Conservation (phyloP, 441 rosid species). For the Raphanus hybrid region DNA sequence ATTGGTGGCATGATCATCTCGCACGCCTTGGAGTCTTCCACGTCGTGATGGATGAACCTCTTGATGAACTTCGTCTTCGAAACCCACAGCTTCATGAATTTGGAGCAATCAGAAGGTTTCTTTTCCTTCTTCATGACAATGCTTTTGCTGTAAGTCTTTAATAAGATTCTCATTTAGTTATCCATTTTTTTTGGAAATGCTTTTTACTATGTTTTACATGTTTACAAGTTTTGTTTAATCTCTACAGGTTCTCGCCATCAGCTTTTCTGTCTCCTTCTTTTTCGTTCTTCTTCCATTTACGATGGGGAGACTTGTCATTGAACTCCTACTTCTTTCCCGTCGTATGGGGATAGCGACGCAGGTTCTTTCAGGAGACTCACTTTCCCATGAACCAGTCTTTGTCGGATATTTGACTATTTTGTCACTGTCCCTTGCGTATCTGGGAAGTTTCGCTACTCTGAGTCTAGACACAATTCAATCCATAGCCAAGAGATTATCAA, state of each 20-base stretch:
- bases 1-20: no score
- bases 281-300: conserved; percentile 3
- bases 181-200: neutral
- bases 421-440: conserved; percentile 2
- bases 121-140: conserved; percentile 16
- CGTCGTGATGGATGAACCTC: no score
- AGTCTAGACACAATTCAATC: neutral
- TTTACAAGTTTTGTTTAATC: neutral
- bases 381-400: neutral
- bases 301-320: conserved; percentile 5
- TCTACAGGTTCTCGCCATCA: conserved; percentile 28
- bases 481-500: neutral
- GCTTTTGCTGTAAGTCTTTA: conserved; percentile 22
- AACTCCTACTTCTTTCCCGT: neutral
- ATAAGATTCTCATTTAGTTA: neutral
- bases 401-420: conserved; percentile 8
- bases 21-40: no score
- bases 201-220: neutral
- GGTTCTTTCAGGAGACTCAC: conserved; percentile 6
- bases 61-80: neutral
- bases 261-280: neutral
- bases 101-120: conserved; percentile 21
- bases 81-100: conserved; percentile 17
- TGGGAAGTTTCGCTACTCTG: neutral
- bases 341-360: neutral